Base-by-base conservation (phyloP, 2,329 filamentous ascomycete genomes). In the Colletotrichum chrysophilum region DNA sequence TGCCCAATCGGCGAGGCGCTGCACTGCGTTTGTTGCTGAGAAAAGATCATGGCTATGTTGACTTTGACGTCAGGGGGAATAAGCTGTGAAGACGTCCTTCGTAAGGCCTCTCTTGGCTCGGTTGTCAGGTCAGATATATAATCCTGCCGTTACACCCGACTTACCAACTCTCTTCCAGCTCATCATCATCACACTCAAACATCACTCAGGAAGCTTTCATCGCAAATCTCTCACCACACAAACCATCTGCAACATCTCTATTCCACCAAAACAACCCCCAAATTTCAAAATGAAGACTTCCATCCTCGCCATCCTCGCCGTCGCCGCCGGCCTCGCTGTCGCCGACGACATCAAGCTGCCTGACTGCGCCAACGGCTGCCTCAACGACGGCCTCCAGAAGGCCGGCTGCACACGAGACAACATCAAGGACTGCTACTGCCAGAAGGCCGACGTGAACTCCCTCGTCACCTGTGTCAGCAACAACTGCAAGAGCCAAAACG, bases 401-500 rank as follows among this genome's bases (percentile, higher is more conserved):
- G 65, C 70, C 21, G 70, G 70, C 28, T 76, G 74, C 70, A 61
- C 38, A 3, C 70, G 68, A 21, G 70, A 76, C 48, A 64, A 76
- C 56, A 69, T 76, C 48, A 69, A 65, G 56, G 74, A 76, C 48
- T 76, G 74, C 32, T 76, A 76, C 58, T 76, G 74, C 36, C 70
- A 58, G n/a, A 76, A 76, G 56, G 74, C 70, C 10, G 68, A 76
- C 21, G 70, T 76, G 9, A 76, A 74, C 65, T 52, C 38, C 6
- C 48, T 76, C 5, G 52, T 76, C 34, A 68, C 66, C 21, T 76
- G 74, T 48, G 74, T 76, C 36, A 26, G 13, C n/a, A 64, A 64
- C 16, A 58, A 64, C 24, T 76, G 74, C 70, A 76, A 70, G 56
- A 38, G 68, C 24, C 74, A 76, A 30, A 74, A 74, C 21, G 74